Evolutionary conservation across 2,329 filamentous ascomycete species (phyloP).

Genomic region (Scleromitrula shiraiana): DNA sequence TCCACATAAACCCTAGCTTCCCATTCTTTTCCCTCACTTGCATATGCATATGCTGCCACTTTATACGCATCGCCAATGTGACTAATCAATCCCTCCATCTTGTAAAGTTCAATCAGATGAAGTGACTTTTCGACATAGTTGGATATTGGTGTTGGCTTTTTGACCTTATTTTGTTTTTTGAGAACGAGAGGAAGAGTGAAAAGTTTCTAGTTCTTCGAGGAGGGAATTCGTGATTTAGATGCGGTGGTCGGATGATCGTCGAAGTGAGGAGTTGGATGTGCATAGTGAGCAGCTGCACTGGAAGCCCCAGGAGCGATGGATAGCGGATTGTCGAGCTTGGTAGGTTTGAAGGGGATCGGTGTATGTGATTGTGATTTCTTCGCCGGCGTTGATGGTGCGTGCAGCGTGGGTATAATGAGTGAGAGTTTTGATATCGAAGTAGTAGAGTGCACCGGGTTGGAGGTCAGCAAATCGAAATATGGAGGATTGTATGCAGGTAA

Average conservation of each 20-base stretch:
- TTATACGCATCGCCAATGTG: not conserved
- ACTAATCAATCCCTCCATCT: not conserved
- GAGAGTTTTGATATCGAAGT: slow-evolving; percentile 30
- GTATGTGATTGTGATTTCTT: slow-evolving; percentile 33
- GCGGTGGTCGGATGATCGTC: not conserved
- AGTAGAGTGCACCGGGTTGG: slow-evolving; percentile 21
- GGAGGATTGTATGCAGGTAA: not conserved
- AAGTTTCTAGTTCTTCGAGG: not conserved
- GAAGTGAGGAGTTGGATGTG: not conserved
- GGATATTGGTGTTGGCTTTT: not conserved
- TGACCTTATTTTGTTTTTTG: not conserved
- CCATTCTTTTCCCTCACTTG: not conserved
- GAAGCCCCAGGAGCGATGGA: slow-evolving; percentile 33
- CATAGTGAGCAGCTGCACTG: slow-evolving; percentile 32
- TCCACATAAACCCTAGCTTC: not conserved
- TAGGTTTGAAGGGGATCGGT: slow-evolving; percentile 27
- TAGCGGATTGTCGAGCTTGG: slow-evolving; percentile 22
- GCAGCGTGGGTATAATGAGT: slow-evolving; percentile 32
- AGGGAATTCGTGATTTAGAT: not conserved
- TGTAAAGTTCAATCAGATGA: not conserved
- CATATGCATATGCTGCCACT: not conserved
- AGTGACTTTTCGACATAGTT: not conserved
- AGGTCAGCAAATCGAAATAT: not conserved
- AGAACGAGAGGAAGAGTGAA: not conserved
- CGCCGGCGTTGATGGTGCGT: slow-evolving; percentile 30